Percentiles rank a stretch among this genome's conserved stretches.
Conservation (phyloP, 2,329 filamentous ascomycete genomes). For the Fusarium pseudocircinatum region DNA sequence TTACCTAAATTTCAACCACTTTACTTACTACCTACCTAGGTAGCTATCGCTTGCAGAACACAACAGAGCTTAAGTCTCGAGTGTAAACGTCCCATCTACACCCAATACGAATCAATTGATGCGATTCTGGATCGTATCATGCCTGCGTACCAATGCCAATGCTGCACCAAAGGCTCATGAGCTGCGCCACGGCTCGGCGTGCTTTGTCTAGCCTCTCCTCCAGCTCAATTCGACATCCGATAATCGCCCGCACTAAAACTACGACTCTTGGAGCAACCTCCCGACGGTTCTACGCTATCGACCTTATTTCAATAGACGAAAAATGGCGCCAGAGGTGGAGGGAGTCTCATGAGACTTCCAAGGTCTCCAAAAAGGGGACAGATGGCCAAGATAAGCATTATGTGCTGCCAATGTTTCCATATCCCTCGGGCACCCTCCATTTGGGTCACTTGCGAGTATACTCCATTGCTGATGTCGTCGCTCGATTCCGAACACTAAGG, state of each 20-base stretch:
- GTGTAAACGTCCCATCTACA: neutral
- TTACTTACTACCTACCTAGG: no score
- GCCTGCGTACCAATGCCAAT: constrained; percentile 43
- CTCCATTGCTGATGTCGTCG: constrained; percentile 87
- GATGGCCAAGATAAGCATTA: constrained; percentile 61
- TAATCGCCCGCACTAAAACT: constrained; percentile 7
- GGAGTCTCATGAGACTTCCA: constrained; percentile 1
- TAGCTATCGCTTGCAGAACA: neutral
- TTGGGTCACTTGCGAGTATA: constrained; percentile 90
- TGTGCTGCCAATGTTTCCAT: constrained; percentile 92
- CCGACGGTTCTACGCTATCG: constrained; percentile 54
- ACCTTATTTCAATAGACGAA: constrained; percentile 56
- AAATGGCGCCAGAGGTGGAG: constrained; percentile 64
- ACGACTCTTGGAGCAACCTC: constrained; percentile 10
- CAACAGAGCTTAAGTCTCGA: neutral
- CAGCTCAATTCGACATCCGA: constrained; percentile 23
- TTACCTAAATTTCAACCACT: constrained; percentile 8
- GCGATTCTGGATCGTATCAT: constrained; percentile 42
- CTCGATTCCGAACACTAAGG: constrained; percentile 78
- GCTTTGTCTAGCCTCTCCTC: constrained; percentile 14
- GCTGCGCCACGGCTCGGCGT: constrained; percentile 36
- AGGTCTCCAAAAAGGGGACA: constrained; percentile 21
- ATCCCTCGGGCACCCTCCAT: constrained; percentile 87
- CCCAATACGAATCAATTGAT: constrained; percentile 9
- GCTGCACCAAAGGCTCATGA: constrained; percentile 44